Evolutionary conservation across 768 basidiomycete genomes (phyloP), one percentile per base, ranked within the genome.

Genomic region (Auriscalpium orientale): DNA sequence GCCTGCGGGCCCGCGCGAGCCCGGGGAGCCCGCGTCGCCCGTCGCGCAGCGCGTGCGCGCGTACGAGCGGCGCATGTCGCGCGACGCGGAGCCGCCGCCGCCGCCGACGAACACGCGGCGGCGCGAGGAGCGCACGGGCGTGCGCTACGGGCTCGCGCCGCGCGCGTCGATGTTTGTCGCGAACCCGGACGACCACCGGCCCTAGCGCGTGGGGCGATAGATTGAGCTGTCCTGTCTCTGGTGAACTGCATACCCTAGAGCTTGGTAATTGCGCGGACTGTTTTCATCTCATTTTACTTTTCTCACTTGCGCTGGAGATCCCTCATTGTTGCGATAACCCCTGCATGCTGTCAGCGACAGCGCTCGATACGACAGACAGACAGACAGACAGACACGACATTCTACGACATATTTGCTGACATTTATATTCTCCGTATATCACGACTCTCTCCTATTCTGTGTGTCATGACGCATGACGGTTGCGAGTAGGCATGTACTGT

Each of bases 61-160:
- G 18, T 83, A 78, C 56, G 87, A 91, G 65, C 74, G 79, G 54
- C 76, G 74, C 51, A 65, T 78, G 72, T 82, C 85, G n/a, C 73
- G 73, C 62, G 79, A 78, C 49, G 59, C 51, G n/a, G 56, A 58
- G 15, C 44, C 49, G 20, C 66, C 69, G 48, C 68, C 70, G 66
- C 51, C 79, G 75, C 62, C 76, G 73, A 18, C 76, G 68, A 64
- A 70, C 69, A 51, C 68, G 60, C 51, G 78, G 79, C 63, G 76
- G 75, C 63, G 67, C 68, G 56, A 64, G 71, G 49, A 71, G 67
- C 57, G 75, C 70, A 64, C 43, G 61, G 68, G 67, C 45, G 72
- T 83, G 38, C 75, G 79, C 28, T 91, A 90, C 66, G 87, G 87
- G 12, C 75, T 90, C 36, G 83, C 77, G 37, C 81, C 82, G 21